A percentile compares a stretch with the other conserved stretches of the same genome.
These are phyloP conservation scores for Taiozyma sp. DNA, from an alignment of 1,139 yeast species.

Conservation along the genomic window DNA sequence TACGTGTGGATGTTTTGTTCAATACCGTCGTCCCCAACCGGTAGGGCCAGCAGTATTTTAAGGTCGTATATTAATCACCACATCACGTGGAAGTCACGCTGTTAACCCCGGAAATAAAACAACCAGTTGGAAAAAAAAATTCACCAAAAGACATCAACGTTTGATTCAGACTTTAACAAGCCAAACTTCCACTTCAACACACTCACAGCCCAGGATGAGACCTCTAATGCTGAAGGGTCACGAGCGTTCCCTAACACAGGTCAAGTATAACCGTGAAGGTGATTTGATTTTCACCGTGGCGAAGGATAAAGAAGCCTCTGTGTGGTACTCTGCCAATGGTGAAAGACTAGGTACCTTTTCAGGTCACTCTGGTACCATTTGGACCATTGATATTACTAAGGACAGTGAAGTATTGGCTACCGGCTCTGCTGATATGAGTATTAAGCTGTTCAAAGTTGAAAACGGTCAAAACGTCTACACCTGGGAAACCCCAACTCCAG, in stretches of 20 bases:
- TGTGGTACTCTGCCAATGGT: slow-evolving; percentile 95
- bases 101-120: neutral
- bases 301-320: slow-evolving; percentile 83
- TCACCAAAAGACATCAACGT: neutral
- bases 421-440: slow-evolving; percentile 87
- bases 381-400: slow-evolving; percentile 88
- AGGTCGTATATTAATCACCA: neutral
- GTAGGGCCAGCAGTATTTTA: too few relatives aligned
- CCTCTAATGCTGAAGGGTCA: slow-evolving; percentile 66
- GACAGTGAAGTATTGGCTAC: slow-evolving; percentile 69
- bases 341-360: slow-evolving; percentile 93
- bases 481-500: slow-evolving; percentile 80
- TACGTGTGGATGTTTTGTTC: too few relatives aligned
- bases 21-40: too few relatives aligned
- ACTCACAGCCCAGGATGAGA: slow-evolving; percentile 36
- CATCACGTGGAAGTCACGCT: neutral
- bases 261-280: slow-evolving; percentile 92
- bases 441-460: slow-evolving; percentile 79
- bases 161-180: neutral
- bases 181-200: neutral
- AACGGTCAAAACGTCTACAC: slow-evolving; percentile 75
- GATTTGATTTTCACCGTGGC: slow-evolving; percentile 91
- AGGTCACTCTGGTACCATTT: slow-evolving; percentile 91
- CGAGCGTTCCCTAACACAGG: slow-evolving; percentile 87
- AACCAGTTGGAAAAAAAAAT: neutral